These are phyloP conservation scores for Chimonanthus salicifolius DNA, from an alignment of 164 flowering plant species.

Conservation along the genomic window DNA sequence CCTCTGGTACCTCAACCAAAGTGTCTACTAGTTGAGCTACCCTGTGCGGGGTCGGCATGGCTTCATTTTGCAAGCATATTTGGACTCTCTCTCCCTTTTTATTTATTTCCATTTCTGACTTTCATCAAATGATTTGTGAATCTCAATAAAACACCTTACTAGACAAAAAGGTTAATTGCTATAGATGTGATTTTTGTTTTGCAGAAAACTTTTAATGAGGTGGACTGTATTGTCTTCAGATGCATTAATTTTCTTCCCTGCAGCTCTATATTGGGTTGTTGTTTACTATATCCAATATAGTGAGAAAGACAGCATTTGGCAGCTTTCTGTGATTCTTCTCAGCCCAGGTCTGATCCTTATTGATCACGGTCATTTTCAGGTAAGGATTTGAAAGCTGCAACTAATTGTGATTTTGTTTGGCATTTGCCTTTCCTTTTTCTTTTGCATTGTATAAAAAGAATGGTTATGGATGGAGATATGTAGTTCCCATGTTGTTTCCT, in stretches of 20 bases:
- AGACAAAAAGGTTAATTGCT: not conserved
- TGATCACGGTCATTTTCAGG: conserved; percentile 99
- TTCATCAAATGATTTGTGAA: not conserved
- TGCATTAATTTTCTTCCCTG: conserved; percentile 69
- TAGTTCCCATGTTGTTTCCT: conserved; percentile 9
- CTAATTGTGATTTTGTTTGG: not conserved
- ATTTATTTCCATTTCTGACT: not conserved
- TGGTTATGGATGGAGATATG: not conserved
- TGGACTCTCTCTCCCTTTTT: not conserved
- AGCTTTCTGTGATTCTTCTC: conserved; percentile 57
- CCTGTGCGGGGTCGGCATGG: not conserved
- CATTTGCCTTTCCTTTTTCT: not conserved
- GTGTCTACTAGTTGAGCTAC: not conserved
- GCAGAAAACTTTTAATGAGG: conserved; percentile 93
- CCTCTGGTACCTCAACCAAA: not conserved
- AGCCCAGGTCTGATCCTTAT: conserved; percentile 76
- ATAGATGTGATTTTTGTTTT: conserved; percentile 3
- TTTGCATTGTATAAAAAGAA: not conserved
- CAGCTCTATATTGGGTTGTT: conserved; percentile 51
- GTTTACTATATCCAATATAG: conserved; percentile 28
- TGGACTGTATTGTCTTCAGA: conserved; percentile 89
- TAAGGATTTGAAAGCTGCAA: conserved; percentile 11
- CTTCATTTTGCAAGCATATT: too few relatives aligned
- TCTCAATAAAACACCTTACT: not conserved
- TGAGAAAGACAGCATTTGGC: conserved; percentile 59